phyloP scores from a whole-genome alignment of 2,329 filamentous ascomycete species.

The Pseudogymnoascus sp. region DNA sequence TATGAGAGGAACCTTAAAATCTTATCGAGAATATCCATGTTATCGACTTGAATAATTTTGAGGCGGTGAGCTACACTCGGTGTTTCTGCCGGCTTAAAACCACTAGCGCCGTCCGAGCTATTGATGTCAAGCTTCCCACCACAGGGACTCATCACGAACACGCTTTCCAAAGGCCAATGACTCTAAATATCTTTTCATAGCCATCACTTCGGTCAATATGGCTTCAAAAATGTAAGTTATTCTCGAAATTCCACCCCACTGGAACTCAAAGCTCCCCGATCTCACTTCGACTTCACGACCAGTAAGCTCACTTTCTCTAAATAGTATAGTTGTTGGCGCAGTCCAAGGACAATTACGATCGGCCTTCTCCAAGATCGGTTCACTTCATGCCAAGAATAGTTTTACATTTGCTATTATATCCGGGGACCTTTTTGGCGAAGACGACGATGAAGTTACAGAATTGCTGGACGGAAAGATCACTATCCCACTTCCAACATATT shows the following conservation, averaged over 20 bases:
- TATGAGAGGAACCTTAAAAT: conserved; percentile 7
- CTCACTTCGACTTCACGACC: conserved; percentile 20
- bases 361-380: conserved; percentile 71
- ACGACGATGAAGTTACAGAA: conserved; percentile 50
- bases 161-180: not conserved
- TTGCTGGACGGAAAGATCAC: conserved; percentile 66
- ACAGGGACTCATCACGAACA: not conserved
- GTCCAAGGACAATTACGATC: conserved; percentile 70
- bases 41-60: conserved; percentile 8
- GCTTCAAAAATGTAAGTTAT: conserved; percentile 47
- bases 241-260: not conserved
- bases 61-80: conserved; percentile 2
- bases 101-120: conserved; percentile 1
- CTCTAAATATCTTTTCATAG: not conserved
- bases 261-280: not conserved
- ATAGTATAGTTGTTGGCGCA: conserved; percentile 60
- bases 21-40: conserved; percentile 10
- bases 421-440: conserved; percentile 72
- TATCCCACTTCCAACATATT: conserved; percentile 81
- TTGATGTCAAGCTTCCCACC: not conserved
- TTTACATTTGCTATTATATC: conserved; percentile 80
- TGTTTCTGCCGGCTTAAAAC: conserved; percentile 5
- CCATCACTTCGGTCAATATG: conserved; percentile 32
- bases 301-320: not conserved
- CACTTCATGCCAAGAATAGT: conserved; percentile 76